Percentiles rank a stretch among this genome's conserved stretches.
Conservation (phyloP, 2,329 filamentous ascomycete species). For the Aspergillus fumigatus region DNA sequence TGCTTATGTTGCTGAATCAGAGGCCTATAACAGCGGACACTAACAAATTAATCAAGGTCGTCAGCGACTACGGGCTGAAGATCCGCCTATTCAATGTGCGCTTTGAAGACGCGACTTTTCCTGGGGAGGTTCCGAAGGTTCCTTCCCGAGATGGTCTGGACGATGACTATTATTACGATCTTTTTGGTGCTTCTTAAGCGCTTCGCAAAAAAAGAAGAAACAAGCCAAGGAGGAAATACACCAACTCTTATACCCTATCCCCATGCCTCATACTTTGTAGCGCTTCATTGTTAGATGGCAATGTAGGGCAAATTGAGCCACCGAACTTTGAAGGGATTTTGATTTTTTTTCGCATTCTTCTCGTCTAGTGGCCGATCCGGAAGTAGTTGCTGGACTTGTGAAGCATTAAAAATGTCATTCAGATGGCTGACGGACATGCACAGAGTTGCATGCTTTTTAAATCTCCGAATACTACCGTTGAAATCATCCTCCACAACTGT, state of each 20-base stretch:
- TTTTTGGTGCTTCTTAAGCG: slow-evolving; percentile 45
- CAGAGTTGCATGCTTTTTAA: background rate
- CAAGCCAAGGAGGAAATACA: background rate
- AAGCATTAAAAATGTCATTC: background rate
- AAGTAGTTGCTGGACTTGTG: background rate
- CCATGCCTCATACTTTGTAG: background rate
- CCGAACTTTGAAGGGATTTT: background rate
- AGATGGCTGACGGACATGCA: background rate
- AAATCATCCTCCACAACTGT: background rate
- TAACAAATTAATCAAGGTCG: slow-evolving; percentile 78
- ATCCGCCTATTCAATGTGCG: slow-evolving; percentile 87
- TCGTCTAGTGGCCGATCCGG: background rate
- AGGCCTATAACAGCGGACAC: slow-evolving; percentile 96
- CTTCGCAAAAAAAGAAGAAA: background rate
- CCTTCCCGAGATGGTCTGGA: slow-evolving; percentile 81
- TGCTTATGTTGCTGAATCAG: slow-evolving; percentile 92
- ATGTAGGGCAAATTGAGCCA: background rate
- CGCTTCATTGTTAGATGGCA: background rate
- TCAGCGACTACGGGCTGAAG: slow-evolving; percentile 87
- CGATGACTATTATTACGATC: slow-evolving; percentile 90
- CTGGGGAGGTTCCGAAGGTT: slow-evolving; percentile 66
- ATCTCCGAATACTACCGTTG: background rate
- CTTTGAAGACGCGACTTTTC: slow-evolving; percentile 71
- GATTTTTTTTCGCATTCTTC: background rate
- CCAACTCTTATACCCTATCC: background rate